Evolutionary conservation across 169 alveolate species (phyloP), one percentile per base, ranked within the genome.

Genomic region (Babesia ovata): DNA sequence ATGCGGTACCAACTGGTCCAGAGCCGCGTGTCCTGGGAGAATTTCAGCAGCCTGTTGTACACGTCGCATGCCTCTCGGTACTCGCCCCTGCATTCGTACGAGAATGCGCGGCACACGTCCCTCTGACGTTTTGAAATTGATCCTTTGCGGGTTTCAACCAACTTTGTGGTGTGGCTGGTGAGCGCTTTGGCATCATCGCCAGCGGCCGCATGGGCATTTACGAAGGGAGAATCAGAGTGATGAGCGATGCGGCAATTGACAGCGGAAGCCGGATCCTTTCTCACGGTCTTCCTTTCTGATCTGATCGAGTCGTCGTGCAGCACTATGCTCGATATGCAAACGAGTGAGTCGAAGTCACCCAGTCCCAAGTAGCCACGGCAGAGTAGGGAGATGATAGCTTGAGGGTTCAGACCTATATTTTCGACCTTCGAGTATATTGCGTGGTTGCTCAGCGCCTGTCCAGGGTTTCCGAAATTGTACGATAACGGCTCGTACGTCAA

Each of bases 1-100:
- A 75, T 75, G 48, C 84, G 48, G 61, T 75, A 75, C 84, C 84
- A 75, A 45, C 71, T 57, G 2, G 76, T 26, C 84, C 84, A 75
- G 29, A 75, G 60, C 54, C 70, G 67, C 22, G 70, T 16, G 49
- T 75, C 84, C 26, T 75, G 76, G 14, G 84, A 75, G 21, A 12
- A 26, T 26, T 75, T 75, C 45, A 75, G 42, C 61, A 75, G 76
- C 4, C 53, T 1, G 61, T 75, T 75, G 61, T 75, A 75, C 39
- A 75, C 70, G 44, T 75, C 84, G 44, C 70, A 63, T 12, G 84
- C 84, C n/a, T 52, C 46, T 39, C 76, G 26, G 61, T 66, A 75
- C 57, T 63, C n/a, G 19, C 84, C 84, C n/a, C 70, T 39, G 60
- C 84, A 75, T 50, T 75, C 84, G 59, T 45, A 65, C 26, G 84